Percentiles rank a stretch among this genome's conserved stretches.
These are phyloP conservation scores for Jacaranda copaia DNA, from an alignment of 257 asterid genomes.

Conservation along the genomic window DNA sequence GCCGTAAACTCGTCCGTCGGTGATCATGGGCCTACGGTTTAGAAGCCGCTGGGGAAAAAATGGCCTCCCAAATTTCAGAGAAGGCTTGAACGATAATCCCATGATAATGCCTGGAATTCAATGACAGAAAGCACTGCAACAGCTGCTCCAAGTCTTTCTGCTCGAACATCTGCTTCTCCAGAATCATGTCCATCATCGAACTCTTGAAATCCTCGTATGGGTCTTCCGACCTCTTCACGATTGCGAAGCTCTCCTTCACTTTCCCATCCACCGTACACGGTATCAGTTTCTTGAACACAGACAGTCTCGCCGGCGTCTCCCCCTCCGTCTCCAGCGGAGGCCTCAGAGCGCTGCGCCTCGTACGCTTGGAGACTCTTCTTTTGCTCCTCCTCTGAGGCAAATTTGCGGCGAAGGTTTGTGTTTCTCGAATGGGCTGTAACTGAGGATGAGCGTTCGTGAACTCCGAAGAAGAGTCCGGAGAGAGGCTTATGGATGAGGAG, in stretches of 20 bases:
- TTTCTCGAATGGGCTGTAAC: too few species aligned
- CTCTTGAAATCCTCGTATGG: conserved; percentile 86
- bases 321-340: background rate
- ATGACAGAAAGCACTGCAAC: conserved; percentile 76
- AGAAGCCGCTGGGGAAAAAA: conserved; percentile 43
- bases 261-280: conserved; percentile 78
- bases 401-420: background rate
- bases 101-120: conserved; percentile 72
- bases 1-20: conserved; percentile 21
- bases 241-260: conserved; percentile 89
- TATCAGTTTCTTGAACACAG: conserved; percentile 71
- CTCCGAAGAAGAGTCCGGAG: conserved; percentile 27
- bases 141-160: conserved; percentile 72
- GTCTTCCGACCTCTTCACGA: conserved; percentile 80
- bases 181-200: conserved; percentile 91
- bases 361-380: conserved; percentile 1
- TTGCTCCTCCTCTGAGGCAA: conserved; percentile 31
- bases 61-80: conserved; percentile 68
- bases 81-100: conserved; percentile 71
- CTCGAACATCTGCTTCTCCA: conserved; percentile 88
- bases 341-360: conserved; percentile 10
- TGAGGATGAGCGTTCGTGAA: too few species aligned
- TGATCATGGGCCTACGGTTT: background rate
- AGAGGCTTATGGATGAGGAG: conserved; percentile 39
- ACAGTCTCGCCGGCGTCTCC: conserved; percentile 70